Evolutionary conservation across 1,139 yeast genomes (phyloP).

Genomic region (Hyphopichia wangnamkhiaoensis): DNA sequence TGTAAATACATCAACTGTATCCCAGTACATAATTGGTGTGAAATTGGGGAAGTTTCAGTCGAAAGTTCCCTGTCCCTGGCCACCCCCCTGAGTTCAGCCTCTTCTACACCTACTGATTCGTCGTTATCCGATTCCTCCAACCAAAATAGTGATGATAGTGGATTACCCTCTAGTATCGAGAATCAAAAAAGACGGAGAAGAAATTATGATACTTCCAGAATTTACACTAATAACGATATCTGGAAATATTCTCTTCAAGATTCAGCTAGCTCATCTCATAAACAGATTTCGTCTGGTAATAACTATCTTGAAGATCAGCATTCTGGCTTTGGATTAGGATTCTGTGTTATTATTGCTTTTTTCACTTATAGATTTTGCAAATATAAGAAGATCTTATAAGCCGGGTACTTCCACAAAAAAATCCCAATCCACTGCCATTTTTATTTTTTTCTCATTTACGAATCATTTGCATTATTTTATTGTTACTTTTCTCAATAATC

Average conservation of each 20-base stretch:
- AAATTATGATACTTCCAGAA: too few species aligned
- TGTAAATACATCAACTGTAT: slow-evolving; percentile 73
- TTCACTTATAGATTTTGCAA: slow-evolving; percentile 16
- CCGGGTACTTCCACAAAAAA: neutral
- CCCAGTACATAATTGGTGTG: slow-evolving; percentile 77
- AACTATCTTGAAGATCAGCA: slow-evolving; percentile 11
- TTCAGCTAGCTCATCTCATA: neutral
- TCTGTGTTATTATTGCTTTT: slow-evolving; percentile 17
- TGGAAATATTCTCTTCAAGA: too few species aligned
- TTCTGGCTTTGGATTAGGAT: slow-evolving; percentile 14
- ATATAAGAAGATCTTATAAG: slow-evolving; percentile 10
- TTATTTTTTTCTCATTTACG: too few species aligned
- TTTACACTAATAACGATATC: too few species aligned
- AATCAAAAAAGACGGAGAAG: neutral
- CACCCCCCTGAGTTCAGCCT: too few species aligned
- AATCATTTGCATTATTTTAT: neutral
- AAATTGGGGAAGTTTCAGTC: slow-evolving; percentile 51
- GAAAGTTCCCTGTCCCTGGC: too few species aligned
- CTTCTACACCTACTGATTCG: too few species aligned
- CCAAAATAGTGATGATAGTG: neutral
- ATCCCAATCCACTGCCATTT: neutral
- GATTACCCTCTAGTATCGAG: neutral
- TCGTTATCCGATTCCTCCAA: neutral
- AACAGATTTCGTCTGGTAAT: slow-evolving; percentile 3
- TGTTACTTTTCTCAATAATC: neutral